A percentile compares a stretch with the other conserved stretches of the same genome.
Conservation (phyloP, 1,284 basidiomycete species). For the Tranzscheliella williamsii region DNA sequence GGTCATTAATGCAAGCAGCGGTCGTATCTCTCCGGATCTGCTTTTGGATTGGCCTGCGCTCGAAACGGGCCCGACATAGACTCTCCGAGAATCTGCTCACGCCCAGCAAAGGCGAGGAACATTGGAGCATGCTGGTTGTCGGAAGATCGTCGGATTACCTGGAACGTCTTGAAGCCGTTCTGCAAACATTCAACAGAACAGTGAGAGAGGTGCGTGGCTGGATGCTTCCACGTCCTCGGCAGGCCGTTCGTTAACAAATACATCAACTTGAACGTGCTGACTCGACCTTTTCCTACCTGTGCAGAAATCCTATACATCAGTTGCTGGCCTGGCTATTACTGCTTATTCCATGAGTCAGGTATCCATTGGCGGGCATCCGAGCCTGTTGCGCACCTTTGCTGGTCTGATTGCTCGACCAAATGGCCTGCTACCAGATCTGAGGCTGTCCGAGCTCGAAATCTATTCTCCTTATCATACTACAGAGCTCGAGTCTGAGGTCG, state of each 20-base stretch:
- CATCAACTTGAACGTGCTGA: no score
- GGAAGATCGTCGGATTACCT: conserved; percentile 3
- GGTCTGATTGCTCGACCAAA: not conserved
- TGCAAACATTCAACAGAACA: conserved; percentile 6
- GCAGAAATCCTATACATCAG: no score
- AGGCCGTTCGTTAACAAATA: no score
- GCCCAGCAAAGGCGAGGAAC: not conserved
- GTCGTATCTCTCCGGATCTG: conserved; percentile 17
- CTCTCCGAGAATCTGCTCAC: not conserved
- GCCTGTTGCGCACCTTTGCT: conserved; percentile 8
- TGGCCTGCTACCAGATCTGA: not conserved
- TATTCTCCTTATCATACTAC: conserved; percentile 28
- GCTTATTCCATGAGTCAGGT: conserved; percentile 10
- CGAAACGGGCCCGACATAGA: conserved; percentile 7
- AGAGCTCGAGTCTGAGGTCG: conserved; percentile 3
- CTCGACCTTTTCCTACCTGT: no score
- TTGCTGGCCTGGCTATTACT: conserved; percentile 12
- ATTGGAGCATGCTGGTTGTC: conserved; percentile 25
- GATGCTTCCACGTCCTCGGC: not conserved
- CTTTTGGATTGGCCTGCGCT: conserved; percentile 35
- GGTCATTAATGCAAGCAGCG: conserved; percentile 10
- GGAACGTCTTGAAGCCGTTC: conserved; percentile 2
- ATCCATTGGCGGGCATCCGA: conserved; percentile 22
- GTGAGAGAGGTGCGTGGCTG: not conserved
- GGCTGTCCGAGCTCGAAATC: conserved; percentile 11